A percentile compares a stretch with the other conserved stretches of the same genome.
Evolutionary conservation across 176 grass and related monocot species (phyloP).

Genomic region (Miscanthus lutarioriparius): DNA sequence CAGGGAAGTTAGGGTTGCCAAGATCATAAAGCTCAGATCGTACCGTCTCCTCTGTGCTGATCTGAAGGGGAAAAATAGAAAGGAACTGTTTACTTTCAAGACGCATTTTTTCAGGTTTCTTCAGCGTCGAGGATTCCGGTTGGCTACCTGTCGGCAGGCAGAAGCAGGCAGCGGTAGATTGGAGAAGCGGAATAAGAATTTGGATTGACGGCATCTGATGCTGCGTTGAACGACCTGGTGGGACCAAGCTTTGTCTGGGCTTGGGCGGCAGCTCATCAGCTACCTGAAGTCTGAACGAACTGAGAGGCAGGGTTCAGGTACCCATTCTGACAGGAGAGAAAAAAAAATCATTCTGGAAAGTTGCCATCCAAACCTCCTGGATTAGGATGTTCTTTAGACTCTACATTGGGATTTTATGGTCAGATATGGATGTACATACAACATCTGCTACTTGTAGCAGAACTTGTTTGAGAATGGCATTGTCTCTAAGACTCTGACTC

Average conservation of each 20-base stretch:
- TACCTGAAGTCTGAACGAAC: neutral
- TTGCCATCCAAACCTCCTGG: neutral
- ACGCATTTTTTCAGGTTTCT: neutral
- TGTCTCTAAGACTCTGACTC: too few relatives aligned
- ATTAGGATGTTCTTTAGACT: neutral
- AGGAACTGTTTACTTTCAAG: neutral
- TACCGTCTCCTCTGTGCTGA: neutral
- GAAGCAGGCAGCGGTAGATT: neutral
- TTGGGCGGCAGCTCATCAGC: neutral
- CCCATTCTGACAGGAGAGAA: neutral
- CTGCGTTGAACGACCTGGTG: neutral
- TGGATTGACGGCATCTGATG: neutral
- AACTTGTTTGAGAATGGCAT: neutral
- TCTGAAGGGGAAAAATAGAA: neutral
- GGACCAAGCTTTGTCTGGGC: neutral
- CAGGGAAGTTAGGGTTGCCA: constrained; percentile 4
- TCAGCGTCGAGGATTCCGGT: constrained; percentile 5
- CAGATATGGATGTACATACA: neutral
- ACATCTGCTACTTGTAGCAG: too few relatives aligned
- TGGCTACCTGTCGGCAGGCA: neutral
- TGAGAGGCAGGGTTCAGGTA: neutral
- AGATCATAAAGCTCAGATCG: neutral
- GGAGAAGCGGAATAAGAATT: constrained; percentile 7
- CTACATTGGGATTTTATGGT: neutral
- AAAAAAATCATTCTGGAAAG: neutral